Conservation (phyloP, 2,329 filamentous ascomycete genomes). For the Tympanopsis confertula region DNA sequence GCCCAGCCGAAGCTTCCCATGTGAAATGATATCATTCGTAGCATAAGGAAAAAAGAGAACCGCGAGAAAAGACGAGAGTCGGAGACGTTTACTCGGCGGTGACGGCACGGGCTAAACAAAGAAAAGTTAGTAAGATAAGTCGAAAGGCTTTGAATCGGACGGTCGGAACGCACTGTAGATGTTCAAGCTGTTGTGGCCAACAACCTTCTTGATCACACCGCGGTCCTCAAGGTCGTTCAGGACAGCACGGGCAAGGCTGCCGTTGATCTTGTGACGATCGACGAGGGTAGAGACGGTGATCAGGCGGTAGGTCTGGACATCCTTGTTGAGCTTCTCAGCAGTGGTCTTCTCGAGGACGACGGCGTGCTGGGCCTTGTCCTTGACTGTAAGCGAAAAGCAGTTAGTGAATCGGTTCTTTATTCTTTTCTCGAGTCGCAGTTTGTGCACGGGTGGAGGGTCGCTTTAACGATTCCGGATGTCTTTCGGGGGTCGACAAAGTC, state of each 20-base stretch:
- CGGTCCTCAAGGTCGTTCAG: slow-evolving; percentile 91
- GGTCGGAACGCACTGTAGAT: slow-evolving; percentile 61
- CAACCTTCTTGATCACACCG: slow-evolving; percentile 96
- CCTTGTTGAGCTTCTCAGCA: slow-evolving; percentile 98
- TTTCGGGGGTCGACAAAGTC: too few relatives aligned
- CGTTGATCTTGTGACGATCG: slow-evolving; percentile 99
- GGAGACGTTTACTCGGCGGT: slow-evolving; percentile 27
- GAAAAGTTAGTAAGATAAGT: not conserved
- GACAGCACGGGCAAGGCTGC: slow-evolving; percentile 82
- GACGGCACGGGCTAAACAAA: slow-evolving; percentile 25
- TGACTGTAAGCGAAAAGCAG: slow-evolving; percentile 57
- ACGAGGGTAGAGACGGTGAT: slow-evolving; percentile 97
- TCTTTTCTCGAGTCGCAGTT: slow-evolving; percentile 1
- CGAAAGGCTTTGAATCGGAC: not conserved
- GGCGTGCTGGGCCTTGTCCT: slow-evolving; percentile 99
- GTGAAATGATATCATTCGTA: slow-evolving; percentile 23
- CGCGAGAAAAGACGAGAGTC: slow-evolving; percentile 17
- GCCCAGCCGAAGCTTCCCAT: slow-evolving; percentile 21
- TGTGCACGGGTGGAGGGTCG: not conserved
- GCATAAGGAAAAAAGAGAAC: slow-evolving; percentile 17
- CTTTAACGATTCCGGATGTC: not conserved
- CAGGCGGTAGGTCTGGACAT: slow-evolving; percentile 99
- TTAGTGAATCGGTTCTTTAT: slow-evolving; percentile 5
- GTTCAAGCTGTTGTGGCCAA: slow-evolving; percentile 91
- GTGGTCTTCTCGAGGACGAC: slow-evolving; percentile 97